phyloP scores from a whole-genome alignment of 2,329 filamentous ascomycete genomes.

The Grosmannia penicillata region DNA sequence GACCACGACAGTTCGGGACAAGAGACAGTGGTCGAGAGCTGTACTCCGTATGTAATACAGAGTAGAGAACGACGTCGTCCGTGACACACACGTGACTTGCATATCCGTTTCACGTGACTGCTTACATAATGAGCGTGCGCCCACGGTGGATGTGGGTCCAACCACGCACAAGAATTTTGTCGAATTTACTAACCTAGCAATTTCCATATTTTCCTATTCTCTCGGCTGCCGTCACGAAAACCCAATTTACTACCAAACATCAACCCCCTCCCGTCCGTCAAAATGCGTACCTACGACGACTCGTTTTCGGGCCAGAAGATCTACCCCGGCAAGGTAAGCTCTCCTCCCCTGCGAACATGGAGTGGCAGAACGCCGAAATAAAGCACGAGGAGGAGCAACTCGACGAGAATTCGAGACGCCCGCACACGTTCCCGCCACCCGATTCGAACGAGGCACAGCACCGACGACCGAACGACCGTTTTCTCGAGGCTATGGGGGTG shows the following conservation, averaged over 20 bases:
- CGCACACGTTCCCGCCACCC: too few species aligned
- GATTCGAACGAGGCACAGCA: too few species aligned
- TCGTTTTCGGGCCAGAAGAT: slow-evolving; percentile 51
- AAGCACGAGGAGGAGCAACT: too few species aligned
- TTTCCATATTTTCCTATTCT: slow-evolving; percentile 4
- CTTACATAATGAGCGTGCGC: slow-evolving; percentile 3
- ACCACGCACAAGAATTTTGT: slow-evolving; percentile 12
- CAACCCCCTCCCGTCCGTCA: slow-evolving; percentile 17
- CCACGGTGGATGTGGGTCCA: too few species aligned
- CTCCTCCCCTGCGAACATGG: neutral
- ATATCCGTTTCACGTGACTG: neutral
- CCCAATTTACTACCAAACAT: slow-evolving; percentile 1
- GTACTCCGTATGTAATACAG: too few species aligned
- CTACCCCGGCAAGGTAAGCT: slow-evolving; percentile 51
- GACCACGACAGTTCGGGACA: too few species aligned
- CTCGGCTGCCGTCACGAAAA: neutral
- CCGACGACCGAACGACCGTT: too few species aligned
- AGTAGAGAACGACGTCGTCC: too few species aligned
- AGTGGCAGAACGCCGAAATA: slow-evolving; percentile 5
- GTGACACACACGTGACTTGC: neutral
- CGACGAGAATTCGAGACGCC: too few species aligned
- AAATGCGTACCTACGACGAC: slow-evolving; percentile 55
- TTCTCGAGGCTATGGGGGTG: too few species aligned
- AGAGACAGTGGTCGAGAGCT: too few species aligned
- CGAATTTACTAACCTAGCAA: slow-evolving; percentile 12